These are phyloP conservation scores for Skeletonema tropicum DNA, from an alignment of 108 stramenopile genomes.

Conservation along the genomic window DNA sequence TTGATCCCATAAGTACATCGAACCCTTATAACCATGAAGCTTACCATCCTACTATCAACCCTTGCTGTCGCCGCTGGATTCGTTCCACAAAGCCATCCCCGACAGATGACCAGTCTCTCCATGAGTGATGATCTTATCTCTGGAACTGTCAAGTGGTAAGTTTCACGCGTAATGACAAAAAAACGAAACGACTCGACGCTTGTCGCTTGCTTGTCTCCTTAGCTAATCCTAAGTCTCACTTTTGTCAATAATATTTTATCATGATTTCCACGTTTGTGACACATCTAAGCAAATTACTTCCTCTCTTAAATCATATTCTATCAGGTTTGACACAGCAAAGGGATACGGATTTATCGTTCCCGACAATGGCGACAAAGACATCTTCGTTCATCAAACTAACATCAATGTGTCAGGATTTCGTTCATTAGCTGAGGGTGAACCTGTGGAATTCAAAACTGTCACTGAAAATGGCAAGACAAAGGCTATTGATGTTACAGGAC, in stretches of 20 bases:
- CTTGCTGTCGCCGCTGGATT: constrained; percentile 20
- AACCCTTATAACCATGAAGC: not conserved
- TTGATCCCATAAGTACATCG: not conserved
- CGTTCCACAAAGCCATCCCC: constrained; percentile 9
- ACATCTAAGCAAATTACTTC: not conserved
- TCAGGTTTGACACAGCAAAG: constrained; percentile 60
- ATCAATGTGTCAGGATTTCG: constrained; percentile 75
- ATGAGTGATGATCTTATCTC: constrained; percentile 25
- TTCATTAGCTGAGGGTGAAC: constrained; percentile 57
- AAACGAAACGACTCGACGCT: no score
- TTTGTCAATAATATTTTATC: no score
- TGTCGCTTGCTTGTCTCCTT: no score
- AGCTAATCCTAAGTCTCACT: no score
- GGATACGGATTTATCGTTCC: constrained; percentile 81
- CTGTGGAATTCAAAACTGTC: constrained; percentile 5
- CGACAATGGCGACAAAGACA: constrained; percentile 63
- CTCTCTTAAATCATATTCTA: not conserved
- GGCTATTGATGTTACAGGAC: constrained; percentile 90
- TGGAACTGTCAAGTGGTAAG: constrained; percentile 69
- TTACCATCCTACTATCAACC: constrained; percentile 13
- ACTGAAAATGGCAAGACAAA: constrained; percentile 28
- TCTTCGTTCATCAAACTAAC: constrained; percentile 76
- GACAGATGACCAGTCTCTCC: constrained; percentile 14
- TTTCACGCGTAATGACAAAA: not conserved
- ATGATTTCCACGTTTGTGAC: not conserved